Evolutionary conservation across 495 filamentous ascomycete species (phyloP).

Genomic region (Neurospora sp.): DNA sequence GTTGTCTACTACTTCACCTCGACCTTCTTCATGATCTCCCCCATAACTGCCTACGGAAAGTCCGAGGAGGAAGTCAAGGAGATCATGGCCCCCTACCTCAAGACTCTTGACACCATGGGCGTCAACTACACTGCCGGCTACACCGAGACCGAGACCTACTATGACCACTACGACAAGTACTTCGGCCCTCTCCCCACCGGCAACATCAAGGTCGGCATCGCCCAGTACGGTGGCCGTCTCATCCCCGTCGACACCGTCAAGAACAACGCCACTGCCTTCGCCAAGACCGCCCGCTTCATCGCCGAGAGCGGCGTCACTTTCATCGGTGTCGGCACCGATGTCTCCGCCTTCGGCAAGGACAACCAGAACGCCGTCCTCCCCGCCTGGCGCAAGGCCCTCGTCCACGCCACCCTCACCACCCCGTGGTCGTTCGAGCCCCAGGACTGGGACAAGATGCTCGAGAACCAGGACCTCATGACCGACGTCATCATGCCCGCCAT

Average conservation of each 20-base stretch:
- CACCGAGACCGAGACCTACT: constrained; percentile 31
- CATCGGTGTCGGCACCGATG: constrained; percentile 25
- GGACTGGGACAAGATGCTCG: constrained; percentile 12
- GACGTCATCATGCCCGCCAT: constrained; percentile 22
- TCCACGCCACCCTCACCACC: constrained; percentile 16
- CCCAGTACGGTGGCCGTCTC: constrained; percentile 50
- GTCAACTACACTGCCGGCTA: constrained; percentile 16
- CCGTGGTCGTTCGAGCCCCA: constrained; percentile 18
- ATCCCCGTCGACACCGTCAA: constrained; percentile 43
- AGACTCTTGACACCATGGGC: constrained; percentile 21
- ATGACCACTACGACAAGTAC: constrained; percentile 36
- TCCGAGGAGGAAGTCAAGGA: constrained; percentile 22
- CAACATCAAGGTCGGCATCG: constrained; percentile 35
- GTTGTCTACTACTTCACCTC: constrained; percentile 40
- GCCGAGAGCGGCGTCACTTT: constrained; percentile 30
- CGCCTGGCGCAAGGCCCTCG: constrained; percentile 21
- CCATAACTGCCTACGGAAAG: constrained; percentile 29
- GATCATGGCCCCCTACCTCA: constrained; percentile 25
- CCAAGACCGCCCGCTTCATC: constrained; percentile 30
- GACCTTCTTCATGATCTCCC: constrained; percentile 35
- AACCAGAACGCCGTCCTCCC: constrained; percentile 45
- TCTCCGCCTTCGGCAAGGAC: constrained; percentile 14
- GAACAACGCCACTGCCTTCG: constrained; percentile 21
- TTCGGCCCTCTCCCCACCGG: constrained; percentile 30
- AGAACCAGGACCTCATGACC: constrained; percentile 21